Evolutionary conservation across 768 basidiomycete genomes (phyloP), one percentile per base, ranked within the genome.

Genomic region (Pulveroboletus ravenelii): DNA sequence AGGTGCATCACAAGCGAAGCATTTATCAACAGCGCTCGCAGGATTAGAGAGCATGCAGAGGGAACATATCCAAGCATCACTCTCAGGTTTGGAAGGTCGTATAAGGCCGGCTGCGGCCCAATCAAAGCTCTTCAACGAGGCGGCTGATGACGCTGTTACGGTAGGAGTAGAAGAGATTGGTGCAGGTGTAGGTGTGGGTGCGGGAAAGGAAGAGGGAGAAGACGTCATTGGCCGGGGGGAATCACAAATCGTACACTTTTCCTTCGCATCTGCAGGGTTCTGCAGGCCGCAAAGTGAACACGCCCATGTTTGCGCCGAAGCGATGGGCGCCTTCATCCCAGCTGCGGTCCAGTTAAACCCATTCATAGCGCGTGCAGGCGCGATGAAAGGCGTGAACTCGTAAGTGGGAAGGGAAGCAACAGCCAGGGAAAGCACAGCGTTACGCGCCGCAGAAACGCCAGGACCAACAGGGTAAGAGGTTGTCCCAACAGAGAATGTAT

Each of bases 321-420:
- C 47, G 13, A 58, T 53, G 6, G 81, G 77, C 3, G 74, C 63
- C 54, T 78, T 82, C 48, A 78, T 62, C 4, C 82, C 85, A 1
- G 82, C 82, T 10, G 80, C 82, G 2, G 75, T 71, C 78, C 80
- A 87, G 57, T 85, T 72, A 56, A 86, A 87, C 30, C 71, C 70
- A 37, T 72, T 68, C 36, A 66, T 56, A 3, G 61, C 49, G 3
- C 65, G 49, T 14, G 53, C 47, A 10, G 66, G 49, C n/a, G 52
- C 41, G 36, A 59, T 45, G 48, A 41, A 41, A 12, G 45, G 48
- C n/a, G 49, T 48, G 54, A 77, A 70, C 35, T 72, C 64, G 50
- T 64, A 78, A 5, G 50, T 62, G 5, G 85, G 84, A 10, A 88
- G 72, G 12, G 73, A 72, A 1, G 69, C 59, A 32, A 61, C 53